These are phyloP conservation scores for Botrytis medusae DNA, from an alignment of 2,329 filamentous ascomycete species.

Conservation along the genomic window DNA sequence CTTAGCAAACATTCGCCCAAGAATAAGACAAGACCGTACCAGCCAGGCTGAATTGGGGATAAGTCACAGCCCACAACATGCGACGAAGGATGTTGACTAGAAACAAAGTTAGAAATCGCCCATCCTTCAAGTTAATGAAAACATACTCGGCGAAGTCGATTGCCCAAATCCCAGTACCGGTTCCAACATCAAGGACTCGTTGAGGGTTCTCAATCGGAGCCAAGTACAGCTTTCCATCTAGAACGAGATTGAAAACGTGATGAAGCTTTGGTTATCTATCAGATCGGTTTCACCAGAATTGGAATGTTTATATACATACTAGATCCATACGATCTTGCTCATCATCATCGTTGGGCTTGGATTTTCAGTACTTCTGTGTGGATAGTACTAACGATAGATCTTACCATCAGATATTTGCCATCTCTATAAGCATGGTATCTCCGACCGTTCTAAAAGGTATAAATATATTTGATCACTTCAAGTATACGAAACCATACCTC, in stretches of 20 bases:
- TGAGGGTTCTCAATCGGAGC: slow-evolving; percentile 16
- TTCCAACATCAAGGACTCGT: slow-evolving; percentile 20
- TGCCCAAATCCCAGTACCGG: slow-evolving; percentile 22
- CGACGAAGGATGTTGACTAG: slow-evolving; percentile 34
- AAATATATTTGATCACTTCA: neutral
- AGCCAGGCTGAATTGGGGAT: slow-evolving; percentile 35
- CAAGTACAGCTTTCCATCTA: slow-evolving; percentile 5
- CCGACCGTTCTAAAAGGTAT: slow-evolving; percentile 40
- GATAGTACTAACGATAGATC: neutral
- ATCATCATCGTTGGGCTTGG: slow-evolving; percentile 38
- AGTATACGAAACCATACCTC: slow-evolving; percentile 10
- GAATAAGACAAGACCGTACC: slow-evolving; percentile 22
- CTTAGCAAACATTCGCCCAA: neutral
- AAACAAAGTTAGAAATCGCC: slow-evolving; percentile 24
- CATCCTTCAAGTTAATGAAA: slow-evolving; percentile 27
- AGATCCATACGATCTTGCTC: slow-evolving; percentile 35
- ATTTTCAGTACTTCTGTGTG: neutral
- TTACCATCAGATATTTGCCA: slow-evolving; percentile 34
- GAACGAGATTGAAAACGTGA: slow-evolving; percentile 14
- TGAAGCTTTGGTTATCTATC: slow-evolving; percentile 11
- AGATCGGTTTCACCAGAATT: neutral
- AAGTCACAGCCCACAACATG: slow-evolving; percentile 34
- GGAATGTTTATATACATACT: slow-evolving; percentile 15
- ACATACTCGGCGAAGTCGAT: slow-evolving; percentile 28
- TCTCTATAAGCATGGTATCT: slow-evolving; percentile 42